Base-by-base conservation (phyloP, 106 monocot genomes). In the Dendrobium catenatum region DNA sequence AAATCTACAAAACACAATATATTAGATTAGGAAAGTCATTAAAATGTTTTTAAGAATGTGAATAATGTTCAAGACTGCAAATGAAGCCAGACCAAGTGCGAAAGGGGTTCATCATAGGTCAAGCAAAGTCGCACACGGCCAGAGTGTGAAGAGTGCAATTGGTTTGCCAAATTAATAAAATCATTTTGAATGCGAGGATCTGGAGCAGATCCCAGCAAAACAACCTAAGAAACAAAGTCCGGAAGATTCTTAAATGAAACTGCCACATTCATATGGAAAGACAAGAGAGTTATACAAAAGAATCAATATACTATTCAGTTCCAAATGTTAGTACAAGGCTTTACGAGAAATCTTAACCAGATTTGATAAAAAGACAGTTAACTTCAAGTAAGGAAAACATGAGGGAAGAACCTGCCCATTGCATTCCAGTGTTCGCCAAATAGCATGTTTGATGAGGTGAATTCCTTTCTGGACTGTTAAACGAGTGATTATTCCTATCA, bases 391-490 rank as follows among this genome's bases (percentile, higher is more conserved):
- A 78, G 17, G 16, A 73, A 66, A 75, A 76, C 8, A 75, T 56
- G 2, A 66, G 37, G 13, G 8, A 29, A 67, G 24, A 51, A 95
- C 98, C 98, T 98, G 98, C 43, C 98, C 94, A 87, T 85, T 85
- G 43, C 85, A 85, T 16, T 95, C 98, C 26, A 98, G 76, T 54
- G 89, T 89, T 68, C 80, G 84, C 79, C 76, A 83, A 77, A 98
- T 91, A n/a, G 98, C 91, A 86, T 98, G 98, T 79, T 93, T 98
- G 56, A 98, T 98, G 42, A 98, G 95, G 79, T 98, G 94, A 85
- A 98, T 93, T 80, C 98, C 98, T 84, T 98, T 98, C 68, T 98
- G 98, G 68, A 89, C 89, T 41, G 98, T 98, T 75, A 98, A 83
- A n/a, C 98, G 92, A 59, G 91, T 89, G 76, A 98, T 93, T 19